phyloP scores from a whole-genome alignment of 139 green algal genomes.

The Pseudopediastrum boryanum region DNA sequence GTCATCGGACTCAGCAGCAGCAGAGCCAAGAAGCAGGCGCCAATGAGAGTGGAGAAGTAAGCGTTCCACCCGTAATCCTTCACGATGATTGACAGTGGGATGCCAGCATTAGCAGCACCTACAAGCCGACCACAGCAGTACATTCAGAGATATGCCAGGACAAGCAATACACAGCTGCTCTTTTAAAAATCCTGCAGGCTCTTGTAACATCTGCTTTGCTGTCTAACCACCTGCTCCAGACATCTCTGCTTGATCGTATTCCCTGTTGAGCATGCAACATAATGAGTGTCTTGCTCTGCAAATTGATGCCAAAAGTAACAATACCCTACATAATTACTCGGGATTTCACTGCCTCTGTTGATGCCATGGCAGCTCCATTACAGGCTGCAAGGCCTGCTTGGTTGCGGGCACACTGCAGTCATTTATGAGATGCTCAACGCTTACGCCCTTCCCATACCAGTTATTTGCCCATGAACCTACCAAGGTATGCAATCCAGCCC shows the following conservation, averaged over 20 bases:
- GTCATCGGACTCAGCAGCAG: constrained; percentile 92
- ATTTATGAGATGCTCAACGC: not conserved
- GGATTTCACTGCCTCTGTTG: too few species aligned
- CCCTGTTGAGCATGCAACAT: too few species aligned
- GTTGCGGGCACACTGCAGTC: not conserved
- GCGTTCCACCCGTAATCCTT: constrained; percentile 90
- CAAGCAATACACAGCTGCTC: not conserved
- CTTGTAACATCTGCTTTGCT: too few species aligned
- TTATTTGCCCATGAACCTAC: too few species aligned
- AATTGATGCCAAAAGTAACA: too few species aligned
- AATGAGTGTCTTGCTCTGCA: too few species aligned
- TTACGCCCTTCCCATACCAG: too few species aligned
- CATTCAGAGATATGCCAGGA: not conserved
- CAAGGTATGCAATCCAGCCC: constrained; percentile 89
- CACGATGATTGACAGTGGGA: constrained; percentile 95
- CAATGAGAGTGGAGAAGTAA: constrained; percentile 89
- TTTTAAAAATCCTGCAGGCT: too few species aligned
- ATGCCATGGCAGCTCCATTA: not conserved
- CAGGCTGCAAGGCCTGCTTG: not conserved
- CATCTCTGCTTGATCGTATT: too few species aligned
- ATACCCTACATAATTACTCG: too few species aligned
- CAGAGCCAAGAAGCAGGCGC: constrained; percentile 78
- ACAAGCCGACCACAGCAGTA: constrained; percentile 32
- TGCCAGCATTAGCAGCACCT: constrained; percentile 82
- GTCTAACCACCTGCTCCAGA: too few species aligned